A percentile compares a stretch with the other conserved stretches of the same genome.
These are phyloP conservation scores for Sugiyamaella novakii DNA, from an alignment of 1,139 yeast genomes.

Conservation along the genomic window DNA sequence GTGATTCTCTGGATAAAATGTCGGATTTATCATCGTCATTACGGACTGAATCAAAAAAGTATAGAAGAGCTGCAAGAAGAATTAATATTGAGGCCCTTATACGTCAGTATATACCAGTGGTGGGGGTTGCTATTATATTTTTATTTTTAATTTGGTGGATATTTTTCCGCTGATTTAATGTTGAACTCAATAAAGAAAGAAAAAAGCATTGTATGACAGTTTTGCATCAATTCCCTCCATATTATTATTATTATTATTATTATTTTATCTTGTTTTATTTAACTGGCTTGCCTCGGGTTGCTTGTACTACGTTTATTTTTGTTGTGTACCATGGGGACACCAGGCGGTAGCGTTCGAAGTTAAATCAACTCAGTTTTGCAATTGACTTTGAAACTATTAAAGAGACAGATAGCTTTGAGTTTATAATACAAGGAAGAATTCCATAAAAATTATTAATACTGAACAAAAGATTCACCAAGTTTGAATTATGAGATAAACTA, in stretches of 20 bases:
- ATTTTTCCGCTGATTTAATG: slow-evolving; percentile 56
- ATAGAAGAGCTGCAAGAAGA: slow-evolving; percentile 84
- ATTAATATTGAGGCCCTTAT: slow-evolving; percentile 88
- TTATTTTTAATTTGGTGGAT: slow-evolving; percentile 85
- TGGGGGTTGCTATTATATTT: slow-evolving; percentile 67
- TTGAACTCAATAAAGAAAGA: not conserved
- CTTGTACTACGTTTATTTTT: no score
- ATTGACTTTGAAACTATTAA: no score
- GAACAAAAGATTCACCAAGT: no score
- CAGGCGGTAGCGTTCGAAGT: no score
- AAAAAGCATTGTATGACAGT: not conserved
- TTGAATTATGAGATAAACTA: no score
- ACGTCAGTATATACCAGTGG: slow-evolving; percentile 86
- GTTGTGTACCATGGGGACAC: no score
- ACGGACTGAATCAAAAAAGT: slow-evolving; percentile 81
- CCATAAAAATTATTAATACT: no score
- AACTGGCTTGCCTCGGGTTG: no score
- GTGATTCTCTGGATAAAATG: slow-evolving; percentile 90
- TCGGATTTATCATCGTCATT: slow-evolving; percentile 81
- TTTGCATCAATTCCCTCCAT: not conserved
- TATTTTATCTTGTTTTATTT: not conserved
- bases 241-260: no score
- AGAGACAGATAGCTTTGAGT: no score
- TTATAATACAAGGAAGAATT: no score
- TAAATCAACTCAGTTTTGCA: no score